A percentile compares a stretch with the other conserved stretches of the same genome.
Evolutionary conservation across 148 eudicot species (phyloP).

Genomic region (Drosera capensis): DNA sequence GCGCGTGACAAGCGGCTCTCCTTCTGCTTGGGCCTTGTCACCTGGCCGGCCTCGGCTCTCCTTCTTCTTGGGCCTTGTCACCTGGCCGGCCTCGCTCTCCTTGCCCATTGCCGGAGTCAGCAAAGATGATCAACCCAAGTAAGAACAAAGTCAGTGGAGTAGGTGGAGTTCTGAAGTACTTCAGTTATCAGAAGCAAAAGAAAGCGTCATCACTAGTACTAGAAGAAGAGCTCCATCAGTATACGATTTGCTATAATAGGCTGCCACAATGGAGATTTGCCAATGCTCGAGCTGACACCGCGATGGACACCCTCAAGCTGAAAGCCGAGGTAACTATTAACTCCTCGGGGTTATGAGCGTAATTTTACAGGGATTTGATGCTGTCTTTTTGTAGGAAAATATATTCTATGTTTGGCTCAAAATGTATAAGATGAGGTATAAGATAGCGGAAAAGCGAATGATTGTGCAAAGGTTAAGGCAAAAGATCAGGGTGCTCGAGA

Average conservation of each 20-base stretch:
- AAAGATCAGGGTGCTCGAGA: conserved; percentile 32
- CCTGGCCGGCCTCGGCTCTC: conserved; percentile 30
- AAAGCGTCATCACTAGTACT: conserved; percentile 20
- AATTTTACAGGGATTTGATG: neutral
- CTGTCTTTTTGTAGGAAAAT: conserved; percentile 28
- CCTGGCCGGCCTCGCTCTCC: conserved; percentile 28
- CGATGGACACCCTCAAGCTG: conserved; percentile 16
- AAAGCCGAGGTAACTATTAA: conserved; percentile 38
- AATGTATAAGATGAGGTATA: conserved; percentile 32
- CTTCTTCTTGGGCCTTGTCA: conserved; percentile 72
- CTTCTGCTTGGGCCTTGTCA: conserved; percentile 72
- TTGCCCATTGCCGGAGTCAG: conserved; percentile 22
- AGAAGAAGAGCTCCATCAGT: conserved; percentile 49
- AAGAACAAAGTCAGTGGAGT: conserved; percentile 12
- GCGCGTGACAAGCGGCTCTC: conserved; percentile 12
- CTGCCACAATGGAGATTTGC: conserved; percentile 73
- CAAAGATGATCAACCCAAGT: conserved; percentile 9
- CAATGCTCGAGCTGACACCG: conserved; percentile 50
- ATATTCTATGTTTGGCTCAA: conserved; percentile 48
- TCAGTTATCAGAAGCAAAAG: conserved; percentile 29
- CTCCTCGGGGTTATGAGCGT: neutral
- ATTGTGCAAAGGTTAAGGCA: conserved; percentile 36
- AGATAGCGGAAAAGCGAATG: conserved; percentile 31
- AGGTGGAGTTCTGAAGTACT: conserved; percentile 48
- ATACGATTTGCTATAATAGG: conserved; percentile 34